Evolutionary conservation across 177 flowering plant species (phyloP).

Genomic region (Vitis hybrid): DNA sequence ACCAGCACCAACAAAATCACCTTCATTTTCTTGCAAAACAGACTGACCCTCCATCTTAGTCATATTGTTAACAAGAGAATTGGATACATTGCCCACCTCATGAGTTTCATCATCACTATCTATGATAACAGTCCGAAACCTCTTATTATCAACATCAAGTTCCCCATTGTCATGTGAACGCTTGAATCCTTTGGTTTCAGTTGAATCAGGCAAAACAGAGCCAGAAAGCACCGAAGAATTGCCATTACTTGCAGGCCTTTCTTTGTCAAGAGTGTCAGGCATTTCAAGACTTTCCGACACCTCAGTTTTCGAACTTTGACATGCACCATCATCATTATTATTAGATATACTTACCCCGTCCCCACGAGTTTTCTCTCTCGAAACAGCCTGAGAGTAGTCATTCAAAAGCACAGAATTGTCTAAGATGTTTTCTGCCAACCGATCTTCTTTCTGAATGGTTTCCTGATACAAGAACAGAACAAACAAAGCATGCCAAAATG

Average conservation of each 20-base stretch:
- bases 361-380: slow-evolving; percentile 14
- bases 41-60: slow-evolving; percentile 24
- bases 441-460: slow-evolving; percentile 19
- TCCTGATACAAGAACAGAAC: slow-evolving; percentile 26
- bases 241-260: slow-evolving; percentile 21
- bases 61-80: slow-evolving; percentile 11
- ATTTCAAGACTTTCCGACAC: slow-evolving; percentile 20
- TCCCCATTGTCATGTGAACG: slow-evolving; percentile 46
- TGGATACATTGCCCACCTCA: slow-evolving; percentile 24
- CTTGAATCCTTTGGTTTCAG: slow-evolving; percentile 47
- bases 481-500: background rate
- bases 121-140: slow-evolving; percentile 34
- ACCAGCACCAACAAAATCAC: slow-evolving; percentile 19
- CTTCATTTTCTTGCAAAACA: slow-evolving; percentile 22
- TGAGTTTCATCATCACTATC: slow-evolving; percentile 61
- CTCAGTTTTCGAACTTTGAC: slow-evolving; percentile 19
- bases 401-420: slow-evolving; percentile 15
- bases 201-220: slow-evolving; percentile 21
- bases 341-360: slow-evolving; percentile 14
- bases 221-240: slow-evolving; percentile 22
- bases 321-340: slow-evolving; percentile 15
- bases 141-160: slow-evolving; percentile 37
- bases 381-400: slow-evolving; percentile 17
- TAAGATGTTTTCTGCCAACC: slow-evolving; percentile 14
- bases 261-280: slow-evolving; percentile 18